Percentiles rank a stretch among this genome's conserved stretches.
phyloP scores from a whole-genome alignment of 257 asterid species.

The Nicotiana tabacum region DNA sequence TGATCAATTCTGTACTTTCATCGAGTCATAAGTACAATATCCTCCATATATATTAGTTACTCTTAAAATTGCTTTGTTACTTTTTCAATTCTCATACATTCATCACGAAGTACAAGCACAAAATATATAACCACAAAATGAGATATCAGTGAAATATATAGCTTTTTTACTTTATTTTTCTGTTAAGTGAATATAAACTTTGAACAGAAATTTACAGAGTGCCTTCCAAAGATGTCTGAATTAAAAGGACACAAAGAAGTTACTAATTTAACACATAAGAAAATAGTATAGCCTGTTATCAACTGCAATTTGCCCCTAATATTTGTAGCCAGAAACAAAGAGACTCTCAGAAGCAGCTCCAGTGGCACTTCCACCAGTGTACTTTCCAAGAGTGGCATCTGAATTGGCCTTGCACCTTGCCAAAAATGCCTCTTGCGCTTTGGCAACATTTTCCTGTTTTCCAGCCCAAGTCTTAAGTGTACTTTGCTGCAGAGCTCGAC shows the following conservation, averaged over 20 bases:
- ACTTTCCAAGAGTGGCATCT: conserved; percentile 66
- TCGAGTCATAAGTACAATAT: too few species aligned
- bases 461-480: conserved; percentile 81
- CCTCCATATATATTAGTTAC: too few species aligned
- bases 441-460: conserved; percentile 63
- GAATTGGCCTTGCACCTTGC: conserved; percentile 78
- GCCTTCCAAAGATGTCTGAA: not conserved
- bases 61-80: too few species aligned
- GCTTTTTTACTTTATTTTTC: not conserved
- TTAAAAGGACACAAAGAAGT: not conserved
- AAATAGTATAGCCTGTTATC: not conserved
- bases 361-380: conserved; percentile 50
- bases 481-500: conserved; percentile 78
- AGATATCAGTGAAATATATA: not conserved
- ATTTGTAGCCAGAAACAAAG: conserved; percentile 55
- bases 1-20: too few species aligned
- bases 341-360: conserved; percentile 64
- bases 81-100: too few species aligned
- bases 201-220: not conserved
- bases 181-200: not conserved
- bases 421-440: conserved; percentile 62
- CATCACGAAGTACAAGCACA: too few species aligned
- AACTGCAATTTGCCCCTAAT: conserved; percentile 19
- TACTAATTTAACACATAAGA: not conserved
- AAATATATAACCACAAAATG: not conserved